A percentile compares a stretch with the other conserved stretches of the same genome.
These are phyloP conservation scores for Stephanodiscus minutulus DNA, from an alignment of 108 stramenopile genomes.

Conservation along the genomic window DNA sequence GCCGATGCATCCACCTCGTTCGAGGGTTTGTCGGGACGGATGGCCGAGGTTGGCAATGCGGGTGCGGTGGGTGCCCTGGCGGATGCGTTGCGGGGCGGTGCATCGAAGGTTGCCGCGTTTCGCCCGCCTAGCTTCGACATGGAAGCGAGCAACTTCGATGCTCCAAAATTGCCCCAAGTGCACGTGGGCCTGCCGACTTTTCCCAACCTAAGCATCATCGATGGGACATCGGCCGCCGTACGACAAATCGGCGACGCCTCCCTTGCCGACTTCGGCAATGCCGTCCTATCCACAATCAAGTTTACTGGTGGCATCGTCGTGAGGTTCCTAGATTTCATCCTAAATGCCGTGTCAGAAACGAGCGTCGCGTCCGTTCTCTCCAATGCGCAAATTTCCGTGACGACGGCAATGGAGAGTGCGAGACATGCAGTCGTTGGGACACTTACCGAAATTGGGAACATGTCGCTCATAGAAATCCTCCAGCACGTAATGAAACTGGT, in stretches of 20 bases:
- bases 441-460: slow-evolving; percentile 22
- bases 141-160: not conserved
- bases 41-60: slow-evolving; percentile 14
- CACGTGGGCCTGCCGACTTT: slow-evolving; percentile 1
- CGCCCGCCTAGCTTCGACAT: slow-evolving; percentile 4
- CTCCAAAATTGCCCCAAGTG: slow-evolving; percentile 7
- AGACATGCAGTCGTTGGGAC: slow-evolving; percentile 16
- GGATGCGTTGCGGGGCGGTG: not conserved
- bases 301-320: slow-evolving; percentile 28
- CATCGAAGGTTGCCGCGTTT: not conserved
- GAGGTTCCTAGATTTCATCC: slow-evolving; percentile 23
- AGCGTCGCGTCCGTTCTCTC: slow-evolving; percentile 16
- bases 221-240: slow-evolving; percentile 4
- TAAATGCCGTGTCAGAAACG: slow-evolving; percentile 24
- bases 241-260: slow-evolving; percentile 20
- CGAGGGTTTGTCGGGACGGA: slow-evolving; percentile 10
- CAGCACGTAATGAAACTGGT: slow-evolving; percentile 27
- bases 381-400: slow-evolving; percentile 24
- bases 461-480: slow-evolving; percentile 36
- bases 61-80: slow-evolving; percentile 16
- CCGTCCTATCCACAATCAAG: slow-evolving; percentile 17
- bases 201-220: slow-evolving; percentile 1
- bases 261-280: slow-evolving; percentile 34
- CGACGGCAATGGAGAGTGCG: slow-evolving; percentile 24
- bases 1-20: slow-evolving; percentile 1